Evolutionary conservation across 495 filamentous ascomycete species (phyloP).

Genomic region (Hypoxylon intermedium): DNA sequence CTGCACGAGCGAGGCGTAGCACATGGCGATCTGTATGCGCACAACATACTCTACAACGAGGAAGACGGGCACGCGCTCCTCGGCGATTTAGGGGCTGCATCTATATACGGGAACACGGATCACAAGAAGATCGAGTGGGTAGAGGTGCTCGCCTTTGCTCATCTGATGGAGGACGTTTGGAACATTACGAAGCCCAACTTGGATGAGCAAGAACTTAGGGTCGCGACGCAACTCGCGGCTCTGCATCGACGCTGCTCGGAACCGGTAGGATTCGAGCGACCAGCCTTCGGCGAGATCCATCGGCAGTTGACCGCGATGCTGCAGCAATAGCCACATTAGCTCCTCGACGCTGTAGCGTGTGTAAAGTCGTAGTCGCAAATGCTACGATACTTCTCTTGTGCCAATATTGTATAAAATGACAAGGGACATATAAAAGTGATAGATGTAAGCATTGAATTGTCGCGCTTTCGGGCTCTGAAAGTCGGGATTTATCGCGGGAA

Average conservation of each 20-base stretch:
- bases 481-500: slow-evolving; percentile 29
- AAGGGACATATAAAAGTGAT: too few species aligned
- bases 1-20: slow-evolving; percentile 51
- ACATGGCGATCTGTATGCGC: slow-evolving; percentile 54
- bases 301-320: slow-evolving; percentile 33
- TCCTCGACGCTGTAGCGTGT: slow-evolving; percentile 4
- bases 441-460: too few species aligned
- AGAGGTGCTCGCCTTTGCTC: slow-evolving; percentile 55
- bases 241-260: slow-evolving; percentile 27
- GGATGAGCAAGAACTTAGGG: slow-evolving; percentile 32
- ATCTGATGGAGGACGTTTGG: slow-evolving; percentile 53
- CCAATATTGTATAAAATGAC: background rate
- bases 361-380: slow-evolving; percentile 18
- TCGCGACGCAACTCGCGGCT: slow-evolving; percentile 28
- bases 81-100: slow-evolving; percentile 54
- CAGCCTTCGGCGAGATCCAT: slow-evolving; percentile 31
- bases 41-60: slow-evolving; percentile 52
- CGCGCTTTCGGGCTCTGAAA: slow-evolving; percentile 27
- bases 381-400: slow-evolving; percentile 15
- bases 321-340: slow-evolving; percentile 4
- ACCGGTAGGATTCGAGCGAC: slow-evolving; percentile 19
- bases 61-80: slow-evolving; percentile 50
- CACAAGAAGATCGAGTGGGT: slow-evolving; percentile 45
- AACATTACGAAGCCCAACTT: slow-evolving; percentile 32
- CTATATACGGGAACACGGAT: slow-evolving; percentile 44